Conservation (phyloP, 306 rosid genomes). For the Ammopiptanthus mongolicus region DNA sequence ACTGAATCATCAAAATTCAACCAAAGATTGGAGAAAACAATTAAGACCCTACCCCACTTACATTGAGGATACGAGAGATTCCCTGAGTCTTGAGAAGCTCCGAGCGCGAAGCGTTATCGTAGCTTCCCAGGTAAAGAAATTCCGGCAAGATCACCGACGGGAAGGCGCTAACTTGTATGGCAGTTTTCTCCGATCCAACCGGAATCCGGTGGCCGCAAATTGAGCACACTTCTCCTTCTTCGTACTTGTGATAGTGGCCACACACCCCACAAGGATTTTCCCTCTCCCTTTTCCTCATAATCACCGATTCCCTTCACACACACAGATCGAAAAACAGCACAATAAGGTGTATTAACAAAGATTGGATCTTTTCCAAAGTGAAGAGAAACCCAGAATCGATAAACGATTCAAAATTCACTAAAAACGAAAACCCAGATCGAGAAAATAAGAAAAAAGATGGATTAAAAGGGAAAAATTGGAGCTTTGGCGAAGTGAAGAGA, state of each 20-base stretch:
- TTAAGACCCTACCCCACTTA: slow-evolving; percentile 30
- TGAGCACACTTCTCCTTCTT: slow-evolving; percentile 97
- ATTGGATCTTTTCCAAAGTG: not conserved
- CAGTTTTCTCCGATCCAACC: slow-evolving; percentile 59
- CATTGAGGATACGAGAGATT: slow-evolving; percentile 88
- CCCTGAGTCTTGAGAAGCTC: slow-evolving; percentile 98
- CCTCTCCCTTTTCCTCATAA: slow-evolving; percentile 97
- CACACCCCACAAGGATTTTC: slow-evolving; percentile 98
- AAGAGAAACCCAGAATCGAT: slow-evolving; percentile 31
- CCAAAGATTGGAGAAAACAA: not conserved
- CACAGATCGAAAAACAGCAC: slow-evolving; percentile 35
- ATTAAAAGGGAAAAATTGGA: not conserved
- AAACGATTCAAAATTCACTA: slow-evolving; percentile 16
- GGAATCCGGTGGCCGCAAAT: slow-evolving; percentile 93
- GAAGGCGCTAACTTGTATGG: slow-evolving; percentile 79
- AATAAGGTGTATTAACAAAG: not conserved
- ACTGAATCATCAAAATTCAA: not conserved
- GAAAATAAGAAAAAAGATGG: not conserved
- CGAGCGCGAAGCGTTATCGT: slow-evolving; percentile 95
- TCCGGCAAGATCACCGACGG: slow-evolving; percentile 88
- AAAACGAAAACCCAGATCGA: slow-evolving; percentile 33
- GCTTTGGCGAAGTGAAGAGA: slow-evolving; percentile 7
- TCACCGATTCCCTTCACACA: slow-evolving; percentile 23
- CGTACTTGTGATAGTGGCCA: slow-evolving; percentile 96
- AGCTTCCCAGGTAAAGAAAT: slow-evolving; percentile 89